phyloP scores from a whole-genome alignment of 2,329 filamentous ascomycete genomes.

The Cladorrhinum sp. region DNA sequence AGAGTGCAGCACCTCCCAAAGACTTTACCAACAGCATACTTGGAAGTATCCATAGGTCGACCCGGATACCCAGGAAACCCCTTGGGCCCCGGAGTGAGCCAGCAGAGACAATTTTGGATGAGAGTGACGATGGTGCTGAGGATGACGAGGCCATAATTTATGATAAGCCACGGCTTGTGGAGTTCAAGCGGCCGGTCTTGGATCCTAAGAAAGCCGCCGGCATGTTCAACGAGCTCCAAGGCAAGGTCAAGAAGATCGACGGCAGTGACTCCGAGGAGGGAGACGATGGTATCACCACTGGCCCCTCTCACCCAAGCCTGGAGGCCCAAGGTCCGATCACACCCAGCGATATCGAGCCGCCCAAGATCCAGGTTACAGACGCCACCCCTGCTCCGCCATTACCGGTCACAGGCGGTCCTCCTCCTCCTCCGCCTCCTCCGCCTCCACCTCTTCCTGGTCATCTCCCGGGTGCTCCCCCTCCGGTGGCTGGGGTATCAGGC shows the following conservation, averaged over 20 bases:
- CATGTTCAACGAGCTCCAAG: conserved; percentile 66
- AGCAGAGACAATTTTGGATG: conserved; percentile 43
- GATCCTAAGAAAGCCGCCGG: conserved; percentile 64
- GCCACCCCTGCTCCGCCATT: conserved; percentile 32
- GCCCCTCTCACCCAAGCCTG: conserved; percentile 70
- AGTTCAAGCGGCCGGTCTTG: conserved; percentile 69
- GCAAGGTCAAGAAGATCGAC: conserved; percentile 70
- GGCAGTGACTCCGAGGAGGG: conserved; percentile 67
- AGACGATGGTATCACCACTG: conserved; percentile 67
- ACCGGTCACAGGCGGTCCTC: conserved; percentile 30
- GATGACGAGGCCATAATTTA: conserved; percentile 60
- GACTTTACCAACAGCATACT: conserved; percentile 72
- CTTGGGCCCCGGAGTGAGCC: conserved; percentile 36
- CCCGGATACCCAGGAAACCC: conserved; percentile 55
- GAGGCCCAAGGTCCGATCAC: conserved; percentile 68
- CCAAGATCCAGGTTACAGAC: conserved; percentile 58
- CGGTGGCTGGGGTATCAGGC: conserved; percentile 28
- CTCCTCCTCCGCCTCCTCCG: conserved; percentile 46
- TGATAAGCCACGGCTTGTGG: conserved; percentile 75
- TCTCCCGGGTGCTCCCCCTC: conserved; percentile 41
- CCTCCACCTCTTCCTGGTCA: conserved; percentile 37
- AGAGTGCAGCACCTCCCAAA: conserved; percentile 49
- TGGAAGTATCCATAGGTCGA: conserved; percentile 64
- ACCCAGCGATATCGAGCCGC: conserved; percentile 57
- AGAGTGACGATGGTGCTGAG: conserved; percentile 51